Conservation (phyloP, 2,329 filamentous ascomycete species). For the Alternaria gaisen region DNA sequence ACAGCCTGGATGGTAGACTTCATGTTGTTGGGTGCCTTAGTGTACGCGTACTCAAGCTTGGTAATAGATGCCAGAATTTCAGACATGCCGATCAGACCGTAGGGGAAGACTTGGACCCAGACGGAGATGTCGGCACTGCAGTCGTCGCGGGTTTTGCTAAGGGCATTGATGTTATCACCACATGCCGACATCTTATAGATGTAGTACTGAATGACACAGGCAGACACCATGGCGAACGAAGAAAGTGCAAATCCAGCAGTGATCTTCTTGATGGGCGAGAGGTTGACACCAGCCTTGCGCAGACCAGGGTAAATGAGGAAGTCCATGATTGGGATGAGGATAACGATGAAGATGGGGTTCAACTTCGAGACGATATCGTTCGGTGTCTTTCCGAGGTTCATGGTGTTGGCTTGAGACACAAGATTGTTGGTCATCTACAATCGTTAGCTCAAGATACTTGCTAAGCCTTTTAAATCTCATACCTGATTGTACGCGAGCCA, state of each 20-base stretch:
- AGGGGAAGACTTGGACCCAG: constrained; percentile 63
- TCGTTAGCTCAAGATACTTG: constrained; percentile 40
- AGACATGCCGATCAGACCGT: constrained; percentile 64
- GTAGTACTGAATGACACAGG: constrained; percentile 65
- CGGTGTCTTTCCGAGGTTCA: constrained; percentile 74
- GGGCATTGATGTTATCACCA: constrained; percentile 38
- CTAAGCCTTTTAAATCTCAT: neutral
- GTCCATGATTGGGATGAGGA: constrained; percentile 71
- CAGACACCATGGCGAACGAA: constrained; percentile 67
- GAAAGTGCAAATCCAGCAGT: constrained; percentile 73
- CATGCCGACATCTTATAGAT: constrained; percentile 54
- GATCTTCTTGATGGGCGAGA: constrained; percentile 81
- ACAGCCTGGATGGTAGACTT: constrained; percentile 50
- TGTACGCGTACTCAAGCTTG: constrained; percentile 68
- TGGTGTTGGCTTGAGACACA: constrained; percentile 72
- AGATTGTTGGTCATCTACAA: constrained; percentile 71
- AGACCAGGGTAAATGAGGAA: constrained; percentile 72
- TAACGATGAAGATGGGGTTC: constrained; percentile 77
- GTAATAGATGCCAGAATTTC: constrained; percentile 74
- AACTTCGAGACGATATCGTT: constrained; percentile 82
- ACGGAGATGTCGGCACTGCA: constrained; percentile 60
- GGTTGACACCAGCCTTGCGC: constrained; percentile 69
- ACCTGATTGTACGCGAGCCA: constrained; percentile 27
- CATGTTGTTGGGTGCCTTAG: constrained; percentile 69
- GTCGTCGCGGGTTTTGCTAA: constrained; percentile 54